These are phyloP conservation scores for Ophiostoma sp. DNA, from an alignment of 2,329 filamentous ascomycete species.

Conservation along the genomic window DNA sequence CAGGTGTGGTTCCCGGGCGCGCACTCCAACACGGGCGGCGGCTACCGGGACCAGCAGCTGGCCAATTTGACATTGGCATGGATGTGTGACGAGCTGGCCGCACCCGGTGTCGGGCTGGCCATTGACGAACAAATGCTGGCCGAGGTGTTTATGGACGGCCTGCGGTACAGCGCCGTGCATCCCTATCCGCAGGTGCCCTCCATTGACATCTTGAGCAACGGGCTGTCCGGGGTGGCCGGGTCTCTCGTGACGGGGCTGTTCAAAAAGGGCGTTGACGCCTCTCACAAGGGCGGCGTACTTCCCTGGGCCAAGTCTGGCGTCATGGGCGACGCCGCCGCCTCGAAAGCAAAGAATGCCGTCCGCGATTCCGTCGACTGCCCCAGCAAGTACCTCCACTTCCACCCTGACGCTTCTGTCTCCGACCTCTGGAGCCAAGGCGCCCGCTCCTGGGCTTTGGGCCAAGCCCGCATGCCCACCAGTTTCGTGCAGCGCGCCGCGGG, in stretches of 20 bases:
- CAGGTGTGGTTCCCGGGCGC: constrained; percentile 60
- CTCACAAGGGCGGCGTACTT: background rate
- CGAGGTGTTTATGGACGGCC: constrained; percentile 33
- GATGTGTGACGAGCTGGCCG: constrained; percentile 41
- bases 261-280: background rate
- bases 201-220: background rate
- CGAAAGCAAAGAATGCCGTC: no score
- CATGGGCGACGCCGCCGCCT: constrained; percentile 31
- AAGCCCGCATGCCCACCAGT: constrained; percentile 35
- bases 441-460: constrained; percentile 37
- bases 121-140: constrained; percentile 35
- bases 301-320: constrained; percentile 35
- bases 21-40: constrained; percentile 64
- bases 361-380: constrained; percentile 35
- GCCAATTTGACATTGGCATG: constrained; percentile 39
- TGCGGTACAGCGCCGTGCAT: constrained; percentile 38
- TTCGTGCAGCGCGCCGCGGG: constrained; percentile 35
- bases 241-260: background rate
- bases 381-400: constrained; percentile 33
- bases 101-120: constrained; percentile 35
- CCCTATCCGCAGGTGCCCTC: constrained; percentile 37
- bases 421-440: constrained; percentile 31
- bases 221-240: background rate
- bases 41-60: constrained; percentile 48
- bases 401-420: constrained; percentile 23